Percentiles rank a stretch among this genome's conserved stretches.
Evolutionary conservation across 768 basidiomycete genomes (phyloP).

Genomic region (Rhodocollybia butyracea): DNA sequence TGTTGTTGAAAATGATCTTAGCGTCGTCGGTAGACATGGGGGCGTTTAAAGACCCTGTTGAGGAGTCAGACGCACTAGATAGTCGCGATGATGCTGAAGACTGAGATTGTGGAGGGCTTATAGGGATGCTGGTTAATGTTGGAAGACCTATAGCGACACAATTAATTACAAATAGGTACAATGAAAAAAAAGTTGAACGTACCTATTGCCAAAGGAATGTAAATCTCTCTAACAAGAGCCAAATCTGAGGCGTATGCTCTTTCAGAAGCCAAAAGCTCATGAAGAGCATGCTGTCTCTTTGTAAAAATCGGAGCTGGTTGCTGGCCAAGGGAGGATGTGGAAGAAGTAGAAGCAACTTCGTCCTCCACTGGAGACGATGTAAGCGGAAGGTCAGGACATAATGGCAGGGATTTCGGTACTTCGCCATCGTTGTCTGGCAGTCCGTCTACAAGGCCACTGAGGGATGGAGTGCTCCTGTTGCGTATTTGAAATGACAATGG

Average conservation of each 20-base stretch:
- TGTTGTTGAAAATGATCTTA: slow-evolving; percentile 73
- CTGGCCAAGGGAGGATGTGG: slow-evolving; percentile 19
- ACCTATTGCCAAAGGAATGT: slow-evolving; percentile 79
- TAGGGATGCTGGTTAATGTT: slow-evolving; percentile 34
- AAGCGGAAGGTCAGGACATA: slow-evolving; percentile 9
- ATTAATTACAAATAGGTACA: slow-evolving; percentile 13
- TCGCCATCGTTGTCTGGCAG: slow-evolving; percentile 7
- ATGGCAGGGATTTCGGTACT: slow-evolving; percentile 9
- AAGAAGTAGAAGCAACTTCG: slow-evolving; percentile 21
- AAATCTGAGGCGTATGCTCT: slow-evolving; percentile 83
- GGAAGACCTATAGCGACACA: slow-evolving; percentile 21
- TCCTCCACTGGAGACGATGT: slow-evolving; percentile 20
- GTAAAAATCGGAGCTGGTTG: slow-evolving; percentile 36
- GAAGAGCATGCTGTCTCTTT: slow-evolving; percentile 75
- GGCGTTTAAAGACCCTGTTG: slow-evolving; percentile 33
- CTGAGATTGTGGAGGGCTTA: slow-evolving; percentile 44
- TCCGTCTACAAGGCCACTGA: slow-evolving; percentile 6
- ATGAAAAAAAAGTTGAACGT: not conserved
- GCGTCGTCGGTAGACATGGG: slow-evolving; percentile 74
- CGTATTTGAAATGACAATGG: slow-evolving; percentile 20
- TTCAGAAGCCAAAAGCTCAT: slow-evolving; percentile 76
- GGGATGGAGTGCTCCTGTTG: slow-evolving; percentile 23
- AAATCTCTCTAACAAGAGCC: slow-evolving; percentile 70
- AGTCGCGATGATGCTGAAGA: slow-evolving; percentile 50
- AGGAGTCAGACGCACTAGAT: slow-evolving; percentile 49